Evolutionary conservation across 2,329 filamentous ascomycete species (phyloP), one percentile per base, ranked within the genome.

Genomic region (Alternaria dauci): DNA sequence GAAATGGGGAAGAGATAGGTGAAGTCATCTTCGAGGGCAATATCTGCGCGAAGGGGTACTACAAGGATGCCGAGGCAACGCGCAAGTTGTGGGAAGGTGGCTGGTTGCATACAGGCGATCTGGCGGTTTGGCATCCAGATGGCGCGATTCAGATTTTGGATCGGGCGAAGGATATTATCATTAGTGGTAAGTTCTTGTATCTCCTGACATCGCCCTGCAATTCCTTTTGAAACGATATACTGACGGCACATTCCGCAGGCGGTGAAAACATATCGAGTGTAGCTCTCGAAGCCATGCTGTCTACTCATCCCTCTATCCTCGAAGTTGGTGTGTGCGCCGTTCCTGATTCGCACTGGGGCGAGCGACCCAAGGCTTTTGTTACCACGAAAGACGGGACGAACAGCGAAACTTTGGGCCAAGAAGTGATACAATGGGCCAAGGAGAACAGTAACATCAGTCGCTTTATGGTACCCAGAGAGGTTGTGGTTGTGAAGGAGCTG

Each of bases 211-310:
- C 4, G 14, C 32, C 20, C 14, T 26, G 14, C 3, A n/a, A 6
- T 25, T 28, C 39, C 9, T 8, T 30, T 36, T 9, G 1, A 8
- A 4, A 20, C 26, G 8, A 18, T 2, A 8, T 48, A 23, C 26
- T 36, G 39, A 47, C 5, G 14, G 4, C 8, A 23, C 8, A 44
- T 12, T 20, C 51, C 8, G 25, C 61, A 92, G 94, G 94, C 47
- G 95, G 95, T 58, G 95, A 99, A 79, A 99, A 99, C 77, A 98
- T 99, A 63, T 96, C 92, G 3, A 96, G 92, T 0, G 91, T 99
- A 1, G 93, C 95, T 0, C 85, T 99, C 4, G 95, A 99, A 80
- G 88, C 89, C 61, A 92, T 96, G 89, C 86, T 99, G 1, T 90
- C 90, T 6, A 90, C 92, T 50, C 95, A 99, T 76, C 93, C 94